Conservation (phyloP, 306 rosid species). For the Oxytropis ochrocephala region DNA sequence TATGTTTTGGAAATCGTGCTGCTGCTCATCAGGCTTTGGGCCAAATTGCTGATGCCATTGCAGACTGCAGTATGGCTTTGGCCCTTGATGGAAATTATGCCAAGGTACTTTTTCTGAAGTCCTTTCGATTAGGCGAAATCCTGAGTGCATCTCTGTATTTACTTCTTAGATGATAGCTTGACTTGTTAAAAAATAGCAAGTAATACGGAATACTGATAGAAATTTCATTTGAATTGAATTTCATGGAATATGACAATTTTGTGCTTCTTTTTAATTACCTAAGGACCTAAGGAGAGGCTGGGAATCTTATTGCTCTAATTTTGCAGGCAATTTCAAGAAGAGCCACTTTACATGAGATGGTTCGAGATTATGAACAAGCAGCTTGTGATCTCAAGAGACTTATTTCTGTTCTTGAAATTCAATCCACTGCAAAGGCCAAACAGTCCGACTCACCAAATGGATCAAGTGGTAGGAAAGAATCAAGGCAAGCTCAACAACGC, state of each 20-base stretch:
- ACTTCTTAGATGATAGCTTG: slow-evolving; percentile 3
- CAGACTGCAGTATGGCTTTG: slow-evolving; percentile 88
- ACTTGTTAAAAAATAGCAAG: neutral
- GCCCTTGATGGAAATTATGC: slow-evolving; percentile 75
- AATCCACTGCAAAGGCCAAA: slow-evolving; percentile 46
- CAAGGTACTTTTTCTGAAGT: slow-evolving; percentile 51
- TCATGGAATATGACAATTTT: slow-evolving; percentile 4
- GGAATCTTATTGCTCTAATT: slow-evolving; percentile 19
- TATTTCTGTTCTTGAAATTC: slow-evolving; percentile 49
- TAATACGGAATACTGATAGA: neutral
- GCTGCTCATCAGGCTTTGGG: slow-evolving; percentile 90
- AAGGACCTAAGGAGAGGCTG: neutral
- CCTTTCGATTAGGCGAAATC: slow-evolving; percentile 7
- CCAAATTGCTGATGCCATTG: slow-evolving; percentile 85
- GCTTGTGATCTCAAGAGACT: slow-evolving; percentile 68
- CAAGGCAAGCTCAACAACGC: slow-evolving; percentile 51
- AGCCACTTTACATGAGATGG: slow-evolving; percentile 79
- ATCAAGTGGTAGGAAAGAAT: slow-evolving; percentile 53
- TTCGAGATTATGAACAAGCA: slow-evolving; percentile 73
- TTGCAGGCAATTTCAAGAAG: slow-evolving; percentile 89
- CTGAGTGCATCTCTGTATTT: slow-evolving; percentile 9
- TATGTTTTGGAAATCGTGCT: slow-evolving; percentile 92
- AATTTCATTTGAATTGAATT: slow-evolving; percentile 10
- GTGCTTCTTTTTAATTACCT: neutral
- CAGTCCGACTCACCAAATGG: slow-evolving; percentile 41